Evolutionary conservation across 257 asterid species (phyloP), one percentile per base, ranked within the genome.

Genomic region (Anisodus tanguticus): DNA sequence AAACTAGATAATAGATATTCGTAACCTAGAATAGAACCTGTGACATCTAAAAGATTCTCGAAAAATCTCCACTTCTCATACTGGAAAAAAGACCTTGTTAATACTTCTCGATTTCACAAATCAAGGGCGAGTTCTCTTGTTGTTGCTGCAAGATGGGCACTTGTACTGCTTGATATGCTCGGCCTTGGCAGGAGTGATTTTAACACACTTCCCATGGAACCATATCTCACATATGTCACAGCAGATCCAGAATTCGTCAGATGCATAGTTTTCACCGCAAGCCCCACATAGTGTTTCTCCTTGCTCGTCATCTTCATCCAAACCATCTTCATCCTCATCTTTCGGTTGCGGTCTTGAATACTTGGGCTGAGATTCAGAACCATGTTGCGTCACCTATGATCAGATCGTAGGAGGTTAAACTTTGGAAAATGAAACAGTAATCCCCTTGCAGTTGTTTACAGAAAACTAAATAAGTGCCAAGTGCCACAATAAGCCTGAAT

Each of bases 101-200:
- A 80, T 83, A 80, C 57, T 83, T 66, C 81, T 54, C 47, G 10
- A 58, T 53, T 53, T 39, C 80, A 35, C 15, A 70, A 72, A 80
- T 93, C 93, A 91, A 78, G 92, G 92, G 78, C 95, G 94, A 16
- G 93, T 88, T 89, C 95, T 88, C 85, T 92, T 92, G 83, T 85
- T 90, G 85, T 86, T 81, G 74, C 76, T 89, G 82, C 97, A 93
- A 0, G 91, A 81, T 0, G 98, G 98, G 89, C 98, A 94, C 86
- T 94, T 94, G 93, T 94, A 94, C 83, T 94, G 95, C 92, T 94
- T 94, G 89, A 94, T 92, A 88, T 94, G 97, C 89, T 94, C 97
- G 39, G 98, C 98, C 84, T 90, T 89, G 4, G 98, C 97, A 64
- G 98, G 98, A 54, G 97, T 94, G 86, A 94, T 89, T 90, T 93